Percentiles rank a stretch among this genome's conserved stretches.
Evolutionary conservation across 164 flowering plant genomes (phyloP).

Genomic region (Chimonanthus salicifolius): DNA sequence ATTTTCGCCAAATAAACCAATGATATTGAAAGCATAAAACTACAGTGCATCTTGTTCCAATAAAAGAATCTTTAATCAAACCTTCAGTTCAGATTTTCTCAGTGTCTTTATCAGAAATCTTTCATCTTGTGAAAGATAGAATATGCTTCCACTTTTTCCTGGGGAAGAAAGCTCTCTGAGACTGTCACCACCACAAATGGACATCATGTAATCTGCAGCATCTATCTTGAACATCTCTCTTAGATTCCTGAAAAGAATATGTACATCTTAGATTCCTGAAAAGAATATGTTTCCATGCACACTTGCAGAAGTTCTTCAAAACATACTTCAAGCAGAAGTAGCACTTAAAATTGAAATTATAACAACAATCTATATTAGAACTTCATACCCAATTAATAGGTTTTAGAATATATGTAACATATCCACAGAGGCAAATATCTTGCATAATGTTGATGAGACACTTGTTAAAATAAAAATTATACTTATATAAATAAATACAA

Average conservation of each 20-base stretch:
- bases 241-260: conserved; percentile 57
- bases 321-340: not conserved
- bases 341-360: no score
- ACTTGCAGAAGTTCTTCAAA: not conserved
- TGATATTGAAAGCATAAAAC: not conserved
- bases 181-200: conserved; percentile 93
- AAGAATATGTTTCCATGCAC: not conserved
- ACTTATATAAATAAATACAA: no score
- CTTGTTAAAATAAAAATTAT: no score
- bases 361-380: no score
- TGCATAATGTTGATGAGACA: not conserved
- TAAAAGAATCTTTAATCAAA: conserved; percentile 18
- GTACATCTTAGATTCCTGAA: conserved; percentile 83
- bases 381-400: no score
- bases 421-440: not conserved
- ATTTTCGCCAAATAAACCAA: no score
- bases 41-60: conserved; percentile 2
- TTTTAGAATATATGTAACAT: no score
- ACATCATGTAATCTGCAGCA: conserved; percentile 99
- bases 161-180: conserved; percentile 87
- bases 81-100: conserved; percentile 75
- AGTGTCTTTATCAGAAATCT: conserved; percentile 90
- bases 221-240: conserved; percentile 93
- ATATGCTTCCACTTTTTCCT: conserved; percentile 96
- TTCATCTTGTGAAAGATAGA: conserved; percentile 86